Base-by-base conservation (phyloP, 208 protist genomes). In the Crithidia sp. region DNA sequence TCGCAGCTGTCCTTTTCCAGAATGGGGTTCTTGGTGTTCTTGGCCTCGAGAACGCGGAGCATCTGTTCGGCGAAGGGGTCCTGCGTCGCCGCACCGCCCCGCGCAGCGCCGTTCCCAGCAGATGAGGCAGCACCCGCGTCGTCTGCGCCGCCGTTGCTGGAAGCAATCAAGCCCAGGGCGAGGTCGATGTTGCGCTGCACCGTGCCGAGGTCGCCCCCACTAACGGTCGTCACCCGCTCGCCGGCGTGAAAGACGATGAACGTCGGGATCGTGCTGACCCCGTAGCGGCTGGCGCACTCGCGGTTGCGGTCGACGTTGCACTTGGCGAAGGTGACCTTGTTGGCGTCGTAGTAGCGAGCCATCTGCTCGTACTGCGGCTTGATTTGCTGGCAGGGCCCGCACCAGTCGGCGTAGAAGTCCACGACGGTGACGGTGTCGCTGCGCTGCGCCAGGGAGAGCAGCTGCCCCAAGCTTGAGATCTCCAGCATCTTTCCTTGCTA, bases 321-420 rank as follows among this genome's bases (percentile, higher is more conserved):
- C 56, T 86, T 86, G 66, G 84, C 85, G 55, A 96, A 96, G 10
- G 65, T 78, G 36, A 95, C 87, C 50, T 84, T 77, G 53, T 12
- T 45, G 9, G 65, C 43, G 57, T 89, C 84, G 68, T 89, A 90
- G 59, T 77, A 76, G 43, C 83, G 59, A 13, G 79, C 66, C 77
- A 96, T 71, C 40, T 70, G 70, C 53, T 87, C 83, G 66, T 87
- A 97, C 70, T 84, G 62, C 3, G 91, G 88, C 60, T 88, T 89
- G 37, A 96, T 84, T 39, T 58, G 43, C 67, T 93, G 75, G 69
- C 95, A 97, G 7, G 95, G 90, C 8, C 95, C 92, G 57, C 92
- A 97, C 95, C 92, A 96, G 64, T 89, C 88, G 7, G 93, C 90
- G 74, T 94, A 95, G 67, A 97, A 96, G 55, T 96, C 84, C 3